Percentiles rank a stretch among this genome's conserved stretches.
Conservation (phyloP, 2,329 filamentous ascomycete genomes). For the Curvularia hawaiiensis region DNA sequence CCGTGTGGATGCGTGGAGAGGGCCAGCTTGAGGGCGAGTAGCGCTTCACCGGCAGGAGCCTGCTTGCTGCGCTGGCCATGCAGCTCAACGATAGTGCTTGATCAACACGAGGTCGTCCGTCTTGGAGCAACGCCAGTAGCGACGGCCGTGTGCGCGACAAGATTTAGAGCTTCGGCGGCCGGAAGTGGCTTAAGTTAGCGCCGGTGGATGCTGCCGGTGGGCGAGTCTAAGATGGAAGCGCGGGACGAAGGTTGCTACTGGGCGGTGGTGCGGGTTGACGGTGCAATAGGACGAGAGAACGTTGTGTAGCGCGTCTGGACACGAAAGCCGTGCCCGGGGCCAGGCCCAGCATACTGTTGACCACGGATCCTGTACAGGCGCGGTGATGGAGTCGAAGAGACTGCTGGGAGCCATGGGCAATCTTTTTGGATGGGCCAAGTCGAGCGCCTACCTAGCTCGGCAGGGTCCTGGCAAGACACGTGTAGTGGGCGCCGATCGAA, state of each 20-base stretch:
- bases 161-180: slow-evolving; percentile 1
- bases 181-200: slow-evolving; percentile 8
- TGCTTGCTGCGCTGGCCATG: slow-evolving; percentile 9
- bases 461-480: slow-evolving; percentile 1
- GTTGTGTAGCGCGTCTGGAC: background rate
- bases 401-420: background rate
- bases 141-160: slow-evolving; percentile 6
- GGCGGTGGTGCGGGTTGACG: background rate
- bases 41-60: background rate
- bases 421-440: background rate
- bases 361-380: background rate
- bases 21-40: background rate
- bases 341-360: background rate
- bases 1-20: background rate
- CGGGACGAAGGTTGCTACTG: background rate
- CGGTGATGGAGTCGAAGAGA: background rate
- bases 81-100: slow-evolving; percentile 6
- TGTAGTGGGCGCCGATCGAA: background rate
- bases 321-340: background rate
- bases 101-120: slow-evolving; percentile 1
- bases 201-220: background rate
- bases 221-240: background rate
- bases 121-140: background rate
- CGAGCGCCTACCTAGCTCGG: slow-evolving; percentile 2
- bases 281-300: background rate